Evolutionary conservation across 2,329 filamentous ascomycete species (phyloP), one percentile per base, ranked within the genome.

Genomic region (Lachnellula suecica): DNA sequence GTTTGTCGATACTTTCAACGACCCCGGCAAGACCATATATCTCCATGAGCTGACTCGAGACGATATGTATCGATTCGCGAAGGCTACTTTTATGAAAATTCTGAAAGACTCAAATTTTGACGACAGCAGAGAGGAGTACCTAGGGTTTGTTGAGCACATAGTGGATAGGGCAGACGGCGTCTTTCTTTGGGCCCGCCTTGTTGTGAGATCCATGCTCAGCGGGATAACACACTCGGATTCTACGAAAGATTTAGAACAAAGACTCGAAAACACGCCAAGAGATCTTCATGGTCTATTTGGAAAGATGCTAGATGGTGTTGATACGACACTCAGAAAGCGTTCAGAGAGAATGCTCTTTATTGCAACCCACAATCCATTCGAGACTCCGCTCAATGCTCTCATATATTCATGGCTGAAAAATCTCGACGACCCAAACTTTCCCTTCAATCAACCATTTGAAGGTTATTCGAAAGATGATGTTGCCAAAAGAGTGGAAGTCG

Each of bases 181-280:
- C 2, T 65, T 65, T 38, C 49, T 65, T 1, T 65, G 60, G 63
- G 54, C 62, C 6, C 17, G 20, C 10, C 25, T 65, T 5, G 61
- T 65, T 5, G 53, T 63, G 2, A 19, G 31, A 3, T 40, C 51
- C 2, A 44, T 64, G 1, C 13, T 59, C 1, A 19, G 24, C 4
- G 53, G 52, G n/a, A 40, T 40, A 13, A 10, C 19, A 19, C 37
- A 22, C 11, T 22, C 7, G 4, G 37, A 40, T 3, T 19, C n/a
- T 22, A 10, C 20, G 17, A 40, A 40, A 40, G 19, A 19, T 40
- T 22, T 40, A 22, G 1, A 40, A 9, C 10, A 22, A 22, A 22
- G 19, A 40, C 37, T 40, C 7, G 19, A 22, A 19, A 22, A 4
- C 11, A 22, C 19, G 20, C 37, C 37, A 15, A 22, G 17, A 19